Evolutionary conservation across 805 yeast species (phyloP).

Genomic region (Kodamaea nitidulidarum): DNA sequence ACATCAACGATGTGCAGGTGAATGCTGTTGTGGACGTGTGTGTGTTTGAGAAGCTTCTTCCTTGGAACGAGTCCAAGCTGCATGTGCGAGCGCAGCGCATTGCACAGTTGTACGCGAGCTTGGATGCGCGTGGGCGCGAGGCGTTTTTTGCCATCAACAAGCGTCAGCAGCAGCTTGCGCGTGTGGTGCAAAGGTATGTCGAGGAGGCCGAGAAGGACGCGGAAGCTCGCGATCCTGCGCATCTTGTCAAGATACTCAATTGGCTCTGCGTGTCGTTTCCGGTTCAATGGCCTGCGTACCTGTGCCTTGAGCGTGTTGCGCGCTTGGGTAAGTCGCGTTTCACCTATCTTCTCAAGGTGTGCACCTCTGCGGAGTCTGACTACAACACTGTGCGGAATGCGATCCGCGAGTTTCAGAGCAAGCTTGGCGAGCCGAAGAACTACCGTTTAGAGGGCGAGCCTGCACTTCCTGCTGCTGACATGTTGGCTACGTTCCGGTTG

Average conservation of each 20-base stretch:
- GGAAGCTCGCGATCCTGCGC: conserved; percentile 20
- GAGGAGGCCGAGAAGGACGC: conserved; percentile 43
- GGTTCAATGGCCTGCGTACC: conserved; percentile 38
- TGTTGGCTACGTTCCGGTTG: conserved; percentile 51
- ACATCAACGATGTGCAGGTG: conserved; percentile 66
- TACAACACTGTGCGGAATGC: conserved; percentile 58
- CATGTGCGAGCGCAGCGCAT: conserved; percentile 50
- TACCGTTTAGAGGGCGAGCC: conserved; percentile 32
- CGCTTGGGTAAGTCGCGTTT: conserved; percentile 56
- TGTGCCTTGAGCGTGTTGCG: conserved; percentile 50
- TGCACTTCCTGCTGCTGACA: conserved; percentile 42
- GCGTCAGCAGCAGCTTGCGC: conserved; percentile 61
- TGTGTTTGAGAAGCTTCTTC: conserved; percentile 58
- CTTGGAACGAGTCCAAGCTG: conserved; percentile 44
- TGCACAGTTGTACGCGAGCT: conserved; percentile 41
- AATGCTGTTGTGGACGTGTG: conserved; percentile 61
- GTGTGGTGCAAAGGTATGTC: conserved; percentile 47
- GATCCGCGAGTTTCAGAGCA: conserved; percentile 56
- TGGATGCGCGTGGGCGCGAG: conserved; percentile 55
- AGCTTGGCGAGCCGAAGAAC: conserved; percentile 50
- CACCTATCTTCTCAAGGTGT: conserved; percentile 50
- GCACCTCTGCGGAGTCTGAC: conserved; percentile 55
- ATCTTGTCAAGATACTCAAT: conserved; percentile 50
- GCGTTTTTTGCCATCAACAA: conserved; percentile 67
- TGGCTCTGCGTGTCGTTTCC: conserved; percentile 65